phyloP scores from a whole-genome alignment of 2,329 filamentous ascomycete genomes.

The Ceratocystis ficicola region DNA sequence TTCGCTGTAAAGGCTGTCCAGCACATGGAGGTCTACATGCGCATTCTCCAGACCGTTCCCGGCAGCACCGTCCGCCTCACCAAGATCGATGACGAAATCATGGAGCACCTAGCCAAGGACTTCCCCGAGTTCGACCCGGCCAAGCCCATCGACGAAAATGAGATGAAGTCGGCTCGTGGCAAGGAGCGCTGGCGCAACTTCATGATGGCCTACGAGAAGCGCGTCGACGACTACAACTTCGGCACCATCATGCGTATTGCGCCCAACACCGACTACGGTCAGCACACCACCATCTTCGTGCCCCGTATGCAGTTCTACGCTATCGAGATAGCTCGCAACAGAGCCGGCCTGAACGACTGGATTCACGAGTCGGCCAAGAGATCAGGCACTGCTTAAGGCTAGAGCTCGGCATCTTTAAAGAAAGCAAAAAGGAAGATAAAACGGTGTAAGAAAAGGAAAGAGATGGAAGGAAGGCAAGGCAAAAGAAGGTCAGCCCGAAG shows the following conservation, averaged over 20 bases:
- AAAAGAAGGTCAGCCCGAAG: too few relatives aligned
- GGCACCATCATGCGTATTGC: constrained; percentile 79
- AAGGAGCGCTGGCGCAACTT: constrained; percentile 94
- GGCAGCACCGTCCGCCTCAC: constrained; percentile 85
- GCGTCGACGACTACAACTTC: constrained; percentile 95
- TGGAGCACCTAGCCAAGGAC: constrained; percentile 70
- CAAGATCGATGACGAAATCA: constrained; percentile 89
- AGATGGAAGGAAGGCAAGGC: not conserved
- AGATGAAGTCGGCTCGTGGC: constrained; percentile 94
- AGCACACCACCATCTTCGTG: constrained; percentile 80
- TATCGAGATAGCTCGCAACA: constrained; percentile 52
- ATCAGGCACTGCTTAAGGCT: not conserved
- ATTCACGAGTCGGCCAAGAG: constrained; percentile 70
- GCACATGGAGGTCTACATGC: constrained; percentile 95
- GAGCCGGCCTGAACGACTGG: constrained; percentile 87
- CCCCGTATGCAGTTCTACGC: constrained; percentile 48
- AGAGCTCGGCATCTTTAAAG: not conserved
- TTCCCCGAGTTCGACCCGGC: constrained; percentile 89
- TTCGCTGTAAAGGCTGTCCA: constrained; percentile 97
- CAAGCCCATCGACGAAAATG: constrained; percentile 70
- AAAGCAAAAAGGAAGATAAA: not conserved
- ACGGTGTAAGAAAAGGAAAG: not conserved
- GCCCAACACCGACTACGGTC: constrained; percentile 70
- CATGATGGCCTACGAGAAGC: constrained; percentile 87
- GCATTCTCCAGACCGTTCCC: constrained; percentile 78